Percentiles rank a stretch among this genome's conserved stretches.
Conservation (phyloP, 306 rosid genomes). For the Casuarina glauca region DNA sequence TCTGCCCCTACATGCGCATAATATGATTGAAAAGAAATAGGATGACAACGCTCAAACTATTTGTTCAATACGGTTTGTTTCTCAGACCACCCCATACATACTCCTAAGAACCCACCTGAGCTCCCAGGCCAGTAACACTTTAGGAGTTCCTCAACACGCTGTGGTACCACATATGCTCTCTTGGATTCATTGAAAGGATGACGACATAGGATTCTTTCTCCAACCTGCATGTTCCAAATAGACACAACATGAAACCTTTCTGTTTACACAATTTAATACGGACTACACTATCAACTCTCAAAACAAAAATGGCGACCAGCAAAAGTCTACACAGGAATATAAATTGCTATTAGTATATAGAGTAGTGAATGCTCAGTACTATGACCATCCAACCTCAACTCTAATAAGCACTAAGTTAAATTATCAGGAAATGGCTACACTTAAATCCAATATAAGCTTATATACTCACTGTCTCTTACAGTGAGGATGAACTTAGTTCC, state of each 20-base stretch:
- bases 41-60: conserved; percentile 3
- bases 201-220: conserved; percentile 89
- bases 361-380: neutral
- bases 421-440: neutral
- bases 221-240: conserved; percentile 56
- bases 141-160: conserved; percentile 85
- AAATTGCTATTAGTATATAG: neutral
- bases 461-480: neutral
- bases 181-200: conserved; percentile 98
- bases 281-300: conserved; percentile 2
- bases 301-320: neutral
- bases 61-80: conserved; percentile 13
- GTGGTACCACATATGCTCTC: conserved; percentile 98
- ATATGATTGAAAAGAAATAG: neutral
- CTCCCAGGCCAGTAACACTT: conserved; percentile 87
- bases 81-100: conserved; percentile 11
- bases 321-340: neutral
- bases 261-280: conserved; percentile 11
- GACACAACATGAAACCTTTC: conserved; percentile 10
- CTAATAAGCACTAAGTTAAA: neutral
- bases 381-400: neutral
- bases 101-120: conserved; percentile 53
- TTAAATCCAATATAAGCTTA: neutral
- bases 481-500: too few species aligned
- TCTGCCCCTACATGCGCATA: neutral